A percentile compares a stretch with the other conserved stretches of the same genome.
Conservation (phyloP, 345 rosid genomes). For the Toxicodendron radicans region DNA sequence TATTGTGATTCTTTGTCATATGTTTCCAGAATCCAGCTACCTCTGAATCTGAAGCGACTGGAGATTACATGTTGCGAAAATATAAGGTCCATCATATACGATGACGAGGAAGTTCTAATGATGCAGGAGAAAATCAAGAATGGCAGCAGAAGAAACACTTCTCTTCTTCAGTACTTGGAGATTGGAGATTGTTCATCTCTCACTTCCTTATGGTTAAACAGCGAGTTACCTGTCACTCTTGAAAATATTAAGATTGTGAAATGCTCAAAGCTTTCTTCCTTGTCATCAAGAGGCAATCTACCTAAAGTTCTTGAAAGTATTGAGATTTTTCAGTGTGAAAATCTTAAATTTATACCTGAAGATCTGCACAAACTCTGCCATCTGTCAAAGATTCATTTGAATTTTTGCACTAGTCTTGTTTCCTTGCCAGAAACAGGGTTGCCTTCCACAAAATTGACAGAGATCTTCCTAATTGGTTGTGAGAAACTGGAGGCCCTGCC, state of each 20-base stretch:
- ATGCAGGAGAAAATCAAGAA: background rate
- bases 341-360: background rate
- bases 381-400: background rate
- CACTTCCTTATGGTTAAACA: background rate
- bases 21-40: background rate
- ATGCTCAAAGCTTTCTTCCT: constrained; percentile 1
- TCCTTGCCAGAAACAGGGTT: constrained; percentile 2
- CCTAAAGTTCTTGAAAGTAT: background rate
- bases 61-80: background rate
- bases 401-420: background rate
- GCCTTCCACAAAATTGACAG: background rate
- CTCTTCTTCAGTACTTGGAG: background rate
- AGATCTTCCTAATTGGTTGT: background rate
- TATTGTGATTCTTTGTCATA: background rate
- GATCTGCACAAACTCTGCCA: background rate
- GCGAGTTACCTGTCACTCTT: background rate
- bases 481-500: background rate
- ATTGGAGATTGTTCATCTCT: background rate
- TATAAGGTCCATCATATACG: background rate
- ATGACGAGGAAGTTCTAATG: background rate
- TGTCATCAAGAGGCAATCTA: background rate
- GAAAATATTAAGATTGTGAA: background rate
- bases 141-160: background rate
- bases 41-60: background rate
- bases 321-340: background rate